Evolutionary conservation across 73 alveolate species (phyloP).

Genomic region (Symbiodinium natans): DNA sequence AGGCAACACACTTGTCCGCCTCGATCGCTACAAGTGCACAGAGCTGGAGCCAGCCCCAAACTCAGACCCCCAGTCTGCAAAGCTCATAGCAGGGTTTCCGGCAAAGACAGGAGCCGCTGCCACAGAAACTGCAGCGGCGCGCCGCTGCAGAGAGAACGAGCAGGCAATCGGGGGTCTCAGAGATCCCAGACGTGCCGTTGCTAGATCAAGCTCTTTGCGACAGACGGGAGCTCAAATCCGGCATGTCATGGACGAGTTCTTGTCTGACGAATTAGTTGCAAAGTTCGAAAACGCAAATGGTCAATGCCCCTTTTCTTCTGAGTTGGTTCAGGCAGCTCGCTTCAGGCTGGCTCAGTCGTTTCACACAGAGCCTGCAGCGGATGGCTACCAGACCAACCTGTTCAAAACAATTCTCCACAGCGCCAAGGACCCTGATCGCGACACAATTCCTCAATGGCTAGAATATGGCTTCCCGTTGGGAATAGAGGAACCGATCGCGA

Average conservation of each 20-base stretch:
- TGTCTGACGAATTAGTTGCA: not conserved
- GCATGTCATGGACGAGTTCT: not conserved
- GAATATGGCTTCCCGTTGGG: conserved; percentile 8
- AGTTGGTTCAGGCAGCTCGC: not conserved
- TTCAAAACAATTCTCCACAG: not conserved
- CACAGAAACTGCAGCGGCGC: not conserved
- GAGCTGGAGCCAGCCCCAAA: too few relatives aligned
- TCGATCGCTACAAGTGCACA: not conserved
- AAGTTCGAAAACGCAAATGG: not conserved
- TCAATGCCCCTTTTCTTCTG: not conserved
- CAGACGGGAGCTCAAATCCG: conserved; percentile 8
- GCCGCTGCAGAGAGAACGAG: not conserved
- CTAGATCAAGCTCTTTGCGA: not conserved
- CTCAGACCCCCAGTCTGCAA: too few relatives aligned
- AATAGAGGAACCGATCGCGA: not conserved
- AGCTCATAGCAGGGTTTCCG: too few relatives aligned
- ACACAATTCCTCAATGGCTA: not conserved
- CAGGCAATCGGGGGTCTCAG: not conserved
- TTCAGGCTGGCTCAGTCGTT: not conserved
- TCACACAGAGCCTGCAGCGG: not conserved
- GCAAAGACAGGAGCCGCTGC: not conserved
- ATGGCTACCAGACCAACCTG: not conserved
- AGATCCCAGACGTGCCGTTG: conserved; percentile 29
- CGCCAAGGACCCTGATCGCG: not conserved
- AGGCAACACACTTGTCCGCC: not conserved